Evolutionary conservation across 345 rosid genomes (phyloP).

Genomic region (Eucalyptus guilfoylei): DNA sequence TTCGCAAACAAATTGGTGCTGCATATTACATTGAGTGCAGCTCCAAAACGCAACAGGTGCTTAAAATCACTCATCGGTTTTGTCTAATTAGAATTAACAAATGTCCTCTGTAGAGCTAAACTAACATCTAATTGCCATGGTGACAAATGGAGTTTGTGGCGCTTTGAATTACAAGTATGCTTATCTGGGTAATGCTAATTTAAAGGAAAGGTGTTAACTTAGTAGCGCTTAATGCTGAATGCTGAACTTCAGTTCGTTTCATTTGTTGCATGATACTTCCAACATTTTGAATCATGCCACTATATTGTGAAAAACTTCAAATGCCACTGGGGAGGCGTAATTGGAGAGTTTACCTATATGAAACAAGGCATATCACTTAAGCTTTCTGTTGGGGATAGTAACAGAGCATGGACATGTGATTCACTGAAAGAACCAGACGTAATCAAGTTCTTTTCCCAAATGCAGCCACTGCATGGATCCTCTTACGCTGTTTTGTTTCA

Average conservation of each 20-base stretch:
- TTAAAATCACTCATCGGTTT: not conserved
- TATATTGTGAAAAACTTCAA: not conserved
- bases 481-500: not conserved
- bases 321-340: not conserved
- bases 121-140: not conserved
- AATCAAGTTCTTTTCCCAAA: not conserved
- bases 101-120: not conserved
- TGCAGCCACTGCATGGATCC: not conserved
- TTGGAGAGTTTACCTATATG: not conserved
- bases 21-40: conserved; percentile 92
- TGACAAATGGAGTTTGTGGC: not conserved
- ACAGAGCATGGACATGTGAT: not conserved
- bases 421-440: not conserved
- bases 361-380: not conserved
- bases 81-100: not conserved
- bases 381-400: not conserved
- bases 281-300: not conserved
- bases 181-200: not conserved
- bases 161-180: not conserved
- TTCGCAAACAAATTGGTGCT: conserved; percentile 83
- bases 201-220: not conserved
- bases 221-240: not conserved
- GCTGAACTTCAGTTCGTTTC: not conserved
- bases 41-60: conserved; percentile 98
- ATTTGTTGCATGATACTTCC: not conserved